Conservation (phyloP, 2,329 filamentous ascomycete species). For the Proliferodiscus dingleyae region DNA sequence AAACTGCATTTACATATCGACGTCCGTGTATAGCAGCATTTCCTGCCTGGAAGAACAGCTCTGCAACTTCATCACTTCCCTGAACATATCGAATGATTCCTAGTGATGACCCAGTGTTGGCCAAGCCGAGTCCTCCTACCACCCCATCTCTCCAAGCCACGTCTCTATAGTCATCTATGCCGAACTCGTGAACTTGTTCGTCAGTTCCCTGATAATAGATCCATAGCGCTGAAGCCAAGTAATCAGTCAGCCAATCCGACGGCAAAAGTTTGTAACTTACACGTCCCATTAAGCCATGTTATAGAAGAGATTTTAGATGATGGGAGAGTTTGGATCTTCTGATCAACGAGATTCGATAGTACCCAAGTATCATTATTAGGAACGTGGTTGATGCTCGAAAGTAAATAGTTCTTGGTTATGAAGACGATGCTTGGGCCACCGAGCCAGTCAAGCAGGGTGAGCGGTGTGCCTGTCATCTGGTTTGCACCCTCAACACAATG, state of each 20-base stretch:
- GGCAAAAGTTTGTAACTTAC: background rate
- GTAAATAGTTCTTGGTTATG: conserved; percentile 6
- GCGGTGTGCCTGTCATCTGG: background rate
- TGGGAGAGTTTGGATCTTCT: conserved; percentile 4
- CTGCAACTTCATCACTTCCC: conserved; percentile 1
- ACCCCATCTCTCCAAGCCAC: conserved; percentile 7
- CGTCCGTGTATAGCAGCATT: conserved; percentile 7
- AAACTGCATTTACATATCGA: conserved; percentile 5
- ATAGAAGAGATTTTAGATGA: conserved; percentile 9
- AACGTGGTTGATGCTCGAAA: conserved; percentile 8
- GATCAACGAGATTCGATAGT: conserved; percentile 3
- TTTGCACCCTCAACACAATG: background rate
- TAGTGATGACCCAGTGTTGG: conserved; percentile 2
- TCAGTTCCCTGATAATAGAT: conserved; percentile 11
- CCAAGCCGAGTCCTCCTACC: conserved; percentile 3
- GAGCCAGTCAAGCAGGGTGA: conserved; percentile 1
- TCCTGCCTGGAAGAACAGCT: conserved; percentile 6
- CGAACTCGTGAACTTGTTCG: conserved; percentile 11
- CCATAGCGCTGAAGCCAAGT: conserved; percentile 3
- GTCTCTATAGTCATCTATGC: conserved; percentile 14
- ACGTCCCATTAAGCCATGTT: conserved; percentile 12
- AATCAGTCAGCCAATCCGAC: background rate
- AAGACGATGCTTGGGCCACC: conserved; percentile 12
- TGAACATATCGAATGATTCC: conserved; percentile 3
- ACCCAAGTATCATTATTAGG: conserved; percentile 11